Percentiles rank a stretch among this genome's conserved stretches.
Conservation (phyloP, 2,329 filamentous ascomycete genomes). For the Hyphodiscus sp. region DNA sequence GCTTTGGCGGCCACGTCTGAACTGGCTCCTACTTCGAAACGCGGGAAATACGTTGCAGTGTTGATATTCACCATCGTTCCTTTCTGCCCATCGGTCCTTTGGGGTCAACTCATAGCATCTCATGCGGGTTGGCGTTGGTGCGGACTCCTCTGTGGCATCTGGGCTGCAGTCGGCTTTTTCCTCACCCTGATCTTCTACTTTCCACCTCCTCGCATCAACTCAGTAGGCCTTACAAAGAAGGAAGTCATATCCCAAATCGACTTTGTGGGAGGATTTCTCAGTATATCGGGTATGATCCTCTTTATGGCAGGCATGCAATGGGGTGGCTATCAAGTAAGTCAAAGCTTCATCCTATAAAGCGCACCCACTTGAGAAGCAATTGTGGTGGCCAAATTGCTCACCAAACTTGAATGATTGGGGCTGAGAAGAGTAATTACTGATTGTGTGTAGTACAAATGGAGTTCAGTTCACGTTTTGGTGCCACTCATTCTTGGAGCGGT, state of each 20-base stretch:
- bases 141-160: constrained; percentile 45
- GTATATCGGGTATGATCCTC: constrained; percentile 41
- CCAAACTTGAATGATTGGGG: not conserved
- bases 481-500: constrained; percentile 45
- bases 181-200: constrained; percentile 46
- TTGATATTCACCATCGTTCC: constrained; percentile 55
- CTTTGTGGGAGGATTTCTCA: constrained; percentile 44
- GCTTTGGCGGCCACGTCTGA: constrained; percentile 63
- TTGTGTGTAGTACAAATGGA: constrained; percentile 45
- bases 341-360: not conserved
- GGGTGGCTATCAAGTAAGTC: constrained; percentile 43
- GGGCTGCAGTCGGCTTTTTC: constrained; percentile 45
- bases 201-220: constrained; percentile 42
- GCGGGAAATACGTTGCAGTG: constrained; percentile 53
- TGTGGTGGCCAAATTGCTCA: too few relatives aligned
- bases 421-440: constrained; percentile 21
- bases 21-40: constrained; percentile 57
- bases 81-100: constrained; percentile 55
- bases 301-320: constrained; percentile 47
- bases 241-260: constrained; percentile 41
- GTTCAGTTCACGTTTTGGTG: constrained; percentile 46
- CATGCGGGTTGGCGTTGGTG: constrained; percentile 46
- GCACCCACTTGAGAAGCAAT: too few relatives aligned
- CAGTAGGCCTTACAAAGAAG: constrained; percentile 31
- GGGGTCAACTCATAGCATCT: constrained; percentile 48